Evolutionary conservation across 306 rosid genomes (phyloP).

Genomic region (Delonix regia): DNA sequence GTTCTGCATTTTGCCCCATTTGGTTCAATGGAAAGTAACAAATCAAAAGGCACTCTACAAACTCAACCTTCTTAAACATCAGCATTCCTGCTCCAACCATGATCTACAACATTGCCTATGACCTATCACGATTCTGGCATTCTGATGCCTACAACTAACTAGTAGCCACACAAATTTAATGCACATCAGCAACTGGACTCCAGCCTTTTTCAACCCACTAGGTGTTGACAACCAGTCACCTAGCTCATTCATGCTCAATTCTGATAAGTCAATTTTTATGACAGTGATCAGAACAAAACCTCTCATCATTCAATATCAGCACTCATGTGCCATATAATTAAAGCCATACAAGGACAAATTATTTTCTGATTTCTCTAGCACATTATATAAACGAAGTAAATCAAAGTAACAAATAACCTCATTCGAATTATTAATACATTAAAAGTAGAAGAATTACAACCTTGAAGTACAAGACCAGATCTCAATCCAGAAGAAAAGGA

Average conservation of each 20-base stretch:
- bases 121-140: not conserved
- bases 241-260: not conserved
- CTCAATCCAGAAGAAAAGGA: not conserved
- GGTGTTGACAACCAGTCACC: conserved; percentile 1
- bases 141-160: not conserved
- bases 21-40: not conserved
- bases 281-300: not conserved
- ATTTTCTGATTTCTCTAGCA: not conserved
- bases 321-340: not conserved
- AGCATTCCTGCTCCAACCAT: not conserved
- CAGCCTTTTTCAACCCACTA: not conserved
- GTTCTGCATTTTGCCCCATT: not conserved
- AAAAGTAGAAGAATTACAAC: not conserved
- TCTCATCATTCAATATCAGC: not conserved
- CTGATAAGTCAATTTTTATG: not conserved
- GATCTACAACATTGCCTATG: not conserved
- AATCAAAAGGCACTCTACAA: not conserved
- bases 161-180: not conserved
- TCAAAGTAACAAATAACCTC: not conserved
- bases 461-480: not conserved
- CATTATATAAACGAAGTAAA: not conserved
- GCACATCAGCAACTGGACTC: not conserved
- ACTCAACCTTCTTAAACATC: not conserved
- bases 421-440: not conserved
- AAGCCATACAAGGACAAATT: not conserved